Evolutionary conservation across 176 grass and related monocot species (phyloP).

Genomic region (Rhynchospora tenuis): DNA sequence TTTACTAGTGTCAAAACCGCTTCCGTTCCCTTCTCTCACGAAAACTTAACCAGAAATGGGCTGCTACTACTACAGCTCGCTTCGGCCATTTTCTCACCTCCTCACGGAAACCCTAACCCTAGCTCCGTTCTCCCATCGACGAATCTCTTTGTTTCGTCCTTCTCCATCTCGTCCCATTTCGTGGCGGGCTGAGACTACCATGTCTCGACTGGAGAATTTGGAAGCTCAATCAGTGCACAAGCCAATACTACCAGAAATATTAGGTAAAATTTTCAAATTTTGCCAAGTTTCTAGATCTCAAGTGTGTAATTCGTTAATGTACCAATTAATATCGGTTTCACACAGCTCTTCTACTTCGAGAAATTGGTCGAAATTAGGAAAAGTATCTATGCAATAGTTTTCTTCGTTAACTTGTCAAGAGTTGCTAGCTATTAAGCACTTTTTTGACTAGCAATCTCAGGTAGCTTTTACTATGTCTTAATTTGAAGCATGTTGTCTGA

Average conservation of each 20-base stretch:
- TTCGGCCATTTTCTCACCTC: not conserved
- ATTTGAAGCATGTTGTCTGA: not conserved
- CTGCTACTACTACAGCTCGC: constrained; percentile 4
- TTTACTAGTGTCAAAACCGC: not conserved
- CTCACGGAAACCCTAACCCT: constrained; percentile 33
- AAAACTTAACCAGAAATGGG: constrained; percentile 1
- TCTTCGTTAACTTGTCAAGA: not conserved
- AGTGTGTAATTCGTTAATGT: not conserved
- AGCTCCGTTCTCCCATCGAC: not conserved
- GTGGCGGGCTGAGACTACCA: not conserved
- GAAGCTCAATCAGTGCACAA: constrained; percentile 2
- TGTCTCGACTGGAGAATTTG: not conserved
- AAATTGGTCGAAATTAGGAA: not conserved
- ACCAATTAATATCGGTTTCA: not conserved
- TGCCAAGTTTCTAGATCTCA: not conserved
- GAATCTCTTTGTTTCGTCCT: constrained; percentile 15
- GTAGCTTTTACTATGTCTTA: not conserved
- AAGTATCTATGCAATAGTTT: not conserved
- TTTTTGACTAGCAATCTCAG: not conserved
- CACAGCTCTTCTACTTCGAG: not conserved
- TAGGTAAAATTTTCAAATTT: not conserved
- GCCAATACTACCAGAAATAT: not conserved
- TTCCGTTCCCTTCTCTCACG: not conserved
- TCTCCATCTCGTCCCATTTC: not conserved
- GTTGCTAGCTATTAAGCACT: not conserved